A percentile compares a stretch with the other conserved stretches of the same genome.
phyloP scores from a whole-genome alignment of 495 filamentous ascomycete species.

The Penicillium daleae region DNA sequence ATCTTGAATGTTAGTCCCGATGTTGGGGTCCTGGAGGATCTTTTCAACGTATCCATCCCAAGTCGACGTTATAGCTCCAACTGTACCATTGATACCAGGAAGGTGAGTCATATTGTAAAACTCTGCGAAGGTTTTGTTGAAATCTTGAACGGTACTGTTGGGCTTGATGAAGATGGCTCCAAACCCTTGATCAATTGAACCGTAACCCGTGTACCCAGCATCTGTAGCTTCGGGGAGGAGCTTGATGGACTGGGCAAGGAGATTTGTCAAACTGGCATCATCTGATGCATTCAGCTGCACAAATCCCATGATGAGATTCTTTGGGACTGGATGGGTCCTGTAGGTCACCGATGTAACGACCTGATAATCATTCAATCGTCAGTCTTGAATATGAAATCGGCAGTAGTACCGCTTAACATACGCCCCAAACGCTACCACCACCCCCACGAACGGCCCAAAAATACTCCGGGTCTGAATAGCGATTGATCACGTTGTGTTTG shows the following conservation, averaged over 20 bases:
- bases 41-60: neutral
- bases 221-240: neutral
- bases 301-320: constrained; percentile 5
- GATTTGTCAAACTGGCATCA: neutral
- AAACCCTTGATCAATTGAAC: neutral
- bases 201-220: neutral
- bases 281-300: constrained; percentile 9
- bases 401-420: neutral
- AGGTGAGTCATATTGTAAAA: neutral
- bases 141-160: neutral
- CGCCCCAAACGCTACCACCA: constrained; percentile 9
- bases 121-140: neutral
- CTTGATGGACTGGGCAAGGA: neutral
- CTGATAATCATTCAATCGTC: neutral
- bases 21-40: constrained; percentile 2
- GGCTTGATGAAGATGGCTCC: constrained; percentile 2
- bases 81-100: neutral
- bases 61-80: neutral
- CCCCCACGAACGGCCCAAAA: constrained; percentile 12
- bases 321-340: constrained; percentile 9
- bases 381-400: neutral
- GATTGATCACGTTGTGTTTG: constrained; percentile 1
- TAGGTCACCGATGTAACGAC: constrained; percentile 12
- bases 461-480: constrained; percentile 9
- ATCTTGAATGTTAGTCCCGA: neutral